phyloP scores from a whole-genome alignment of 108 stramenopile genomes.

The Cyclotella choctawhatcheeana region DNA sequence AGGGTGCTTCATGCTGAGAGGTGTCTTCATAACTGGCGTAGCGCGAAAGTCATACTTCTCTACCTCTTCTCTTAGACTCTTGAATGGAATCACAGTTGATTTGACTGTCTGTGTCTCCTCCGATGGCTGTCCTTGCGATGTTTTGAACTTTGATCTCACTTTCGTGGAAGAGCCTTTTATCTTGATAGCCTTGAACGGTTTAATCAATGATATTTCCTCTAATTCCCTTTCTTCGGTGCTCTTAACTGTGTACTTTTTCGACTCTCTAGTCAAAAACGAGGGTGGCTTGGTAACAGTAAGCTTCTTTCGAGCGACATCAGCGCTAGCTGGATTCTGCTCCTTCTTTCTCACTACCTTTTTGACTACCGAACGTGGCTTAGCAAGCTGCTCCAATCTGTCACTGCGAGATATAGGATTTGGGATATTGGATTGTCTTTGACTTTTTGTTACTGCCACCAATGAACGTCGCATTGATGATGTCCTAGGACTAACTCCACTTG shows the following conservation, averaged over 20 bases:
- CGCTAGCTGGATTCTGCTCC: not conserved
- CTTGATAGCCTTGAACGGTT: conserved; percentile 33
- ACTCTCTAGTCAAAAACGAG: conserved; percentile 15
- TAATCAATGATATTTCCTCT: conserved; percentile 21
- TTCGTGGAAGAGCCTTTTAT: conserved; percentile 19
- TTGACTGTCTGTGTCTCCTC: not conserved
- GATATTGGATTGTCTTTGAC: conserved; percentile 14
- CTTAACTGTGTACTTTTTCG: conserved; percentile 6
- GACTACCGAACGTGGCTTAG: conserved; percentile 20
- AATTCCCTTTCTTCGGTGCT: conserved; percentile 17
- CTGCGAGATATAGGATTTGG: not conserved
- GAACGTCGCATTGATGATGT: conserved; percentile 31
- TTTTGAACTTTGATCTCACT: conserved; percentile 34
- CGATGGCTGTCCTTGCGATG: not conserved
- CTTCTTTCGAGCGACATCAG: not conserved
- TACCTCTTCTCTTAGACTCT: conserved; percentile 6
- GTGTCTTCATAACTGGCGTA: not conserved
- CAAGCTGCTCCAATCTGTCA: conserved; percentile 24
- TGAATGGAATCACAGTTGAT: conserved; percentile 10
- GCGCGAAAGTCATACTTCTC: conserved; percentile 11
- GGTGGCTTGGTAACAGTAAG: conserved; percentile 11
- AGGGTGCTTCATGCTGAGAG: not conserved
- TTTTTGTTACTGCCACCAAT: conserved; percentile 15
- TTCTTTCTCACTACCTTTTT: too few relatives aligned
- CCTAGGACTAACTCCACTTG: not conserved